These are phyloP conservation scores for Fraxinus sp. DNA, from an alignment of 305 asterid genomes.

Conservation along the genomic window DNA sequence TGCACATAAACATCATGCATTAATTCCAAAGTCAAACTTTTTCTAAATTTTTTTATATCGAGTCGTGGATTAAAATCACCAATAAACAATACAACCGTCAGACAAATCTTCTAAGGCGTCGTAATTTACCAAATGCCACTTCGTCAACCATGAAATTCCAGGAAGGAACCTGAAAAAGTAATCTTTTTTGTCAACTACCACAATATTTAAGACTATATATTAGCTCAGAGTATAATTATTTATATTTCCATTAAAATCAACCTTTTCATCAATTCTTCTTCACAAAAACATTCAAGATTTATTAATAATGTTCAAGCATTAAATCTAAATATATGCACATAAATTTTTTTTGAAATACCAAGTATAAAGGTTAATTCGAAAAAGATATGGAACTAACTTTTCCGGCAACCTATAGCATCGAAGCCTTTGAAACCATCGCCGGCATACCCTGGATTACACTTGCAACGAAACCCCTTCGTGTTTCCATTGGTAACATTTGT, in stretches of 20 bases:
- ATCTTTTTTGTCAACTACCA: not conserved
- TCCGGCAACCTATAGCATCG: constrained; percentile 51
- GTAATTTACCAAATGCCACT: not conserved
- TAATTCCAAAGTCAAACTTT: constrained; percentile 20
- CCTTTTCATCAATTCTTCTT: not conserved
- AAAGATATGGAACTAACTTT: constrained; percentile 45
- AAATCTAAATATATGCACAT: not conserved
- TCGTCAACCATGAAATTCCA: not conserved
- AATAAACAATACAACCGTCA: not conserved
- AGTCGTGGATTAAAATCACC: not conserved
- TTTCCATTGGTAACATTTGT: not conserved
- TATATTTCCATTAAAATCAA: not conserved
- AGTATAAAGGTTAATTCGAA: not conserved
- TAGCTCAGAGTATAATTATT: not conserved
- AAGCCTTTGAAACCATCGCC: constrained; percentile 75
- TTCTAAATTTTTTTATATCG: not conserved
- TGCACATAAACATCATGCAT: constrained; percentile 17
- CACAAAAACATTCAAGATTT: not conserved
- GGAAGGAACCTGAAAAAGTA: not conserved
- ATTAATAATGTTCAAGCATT: not conserved
- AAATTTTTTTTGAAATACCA: not conserved
- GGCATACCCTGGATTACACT: constrained; percentile 55
- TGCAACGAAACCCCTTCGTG: constrained; percentile 51
- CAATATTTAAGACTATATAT: not conserved
- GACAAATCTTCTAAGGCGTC: not conserved